Conservation (phyloP, 2,329 filamentous ascomycete species). For the Pyrenochaeta sp. region DNA sequence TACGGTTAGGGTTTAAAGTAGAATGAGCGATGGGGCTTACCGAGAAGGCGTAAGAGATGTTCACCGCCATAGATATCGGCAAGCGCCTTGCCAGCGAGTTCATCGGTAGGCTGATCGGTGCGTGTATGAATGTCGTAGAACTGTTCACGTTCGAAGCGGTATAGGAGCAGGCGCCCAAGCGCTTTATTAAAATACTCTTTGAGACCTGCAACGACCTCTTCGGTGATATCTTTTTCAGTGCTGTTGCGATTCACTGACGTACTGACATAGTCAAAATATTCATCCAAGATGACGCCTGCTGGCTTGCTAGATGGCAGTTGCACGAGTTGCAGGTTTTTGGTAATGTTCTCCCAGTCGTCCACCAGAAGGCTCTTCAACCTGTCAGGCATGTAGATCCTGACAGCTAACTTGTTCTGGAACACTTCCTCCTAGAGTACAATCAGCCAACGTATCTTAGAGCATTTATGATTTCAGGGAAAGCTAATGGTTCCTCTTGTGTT, state of each 20-base stretch:
- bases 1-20: slow-evolving; percentile 2
- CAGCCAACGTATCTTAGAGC: slow-evolving; percentile 4
- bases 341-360: slow-evolving; percentile 99
- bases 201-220: slow-evolving; percentile 86
- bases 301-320: slow-evolving; percentile 80
- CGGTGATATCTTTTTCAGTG: slow-evolving; percentile 82
- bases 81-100: slow-evolving; percentile 73
- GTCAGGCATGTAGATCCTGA: slow-evolving; percentile 87
- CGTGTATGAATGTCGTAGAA: slow-evolving; percentile 79
- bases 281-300: slow-evolving; percentile 78
- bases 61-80: slow-evolving; percentile 91
- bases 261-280: slow-evolving; percentile 79
- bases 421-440: slow-evolving; percentile 75
- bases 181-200: slow-evolving; percentile 94
- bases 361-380: slow-evolving; percentile 90
- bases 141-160: slow-evolving; percentile 91
- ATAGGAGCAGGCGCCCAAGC: slow-evolving; percentile 87
- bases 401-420: slow-evolving; percentile 83
- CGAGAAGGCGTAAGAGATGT: slow-evolving; percentile 86
- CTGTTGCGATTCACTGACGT: slow-evolving; percentile 66
- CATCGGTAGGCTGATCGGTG: slow-evolving; percentile 68
- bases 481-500: neutral
- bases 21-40: slow-evolving; percentile 60
- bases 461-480: neutral
- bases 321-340: slow-evolving; percentile 91